phyloP scores from a whole-genome alignment of 1,284 basidiomycete species.

The Pseudomicrostroma phylloplanum region DNA sequence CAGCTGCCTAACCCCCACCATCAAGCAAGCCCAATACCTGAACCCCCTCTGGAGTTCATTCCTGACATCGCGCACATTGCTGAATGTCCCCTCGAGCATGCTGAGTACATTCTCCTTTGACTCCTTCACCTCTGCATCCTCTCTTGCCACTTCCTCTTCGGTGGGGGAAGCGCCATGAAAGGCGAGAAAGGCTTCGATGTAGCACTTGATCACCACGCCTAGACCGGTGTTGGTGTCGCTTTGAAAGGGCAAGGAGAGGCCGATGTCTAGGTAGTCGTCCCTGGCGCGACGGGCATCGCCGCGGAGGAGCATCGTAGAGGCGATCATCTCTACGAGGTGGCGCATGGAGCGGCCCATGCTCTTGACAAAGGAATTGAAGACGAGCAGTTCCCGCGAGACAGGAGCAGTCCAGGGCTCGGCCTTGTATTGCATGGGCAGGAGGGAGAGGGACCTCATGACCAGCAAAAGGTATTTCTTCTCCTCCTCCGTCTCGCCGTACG shows the following conservation, averaged over 20 bases:
- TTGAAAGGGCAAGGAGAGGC: slow-evolving; percentile 69
- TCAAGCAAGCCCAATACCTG: slow-evolving; percentile 94
- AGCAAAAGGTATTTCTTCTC: slow-evolving; percentile 66
- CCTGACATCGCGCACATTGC: slow-evolving; percentile 76
- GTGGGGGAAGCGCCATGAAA: slow-evolving; percentile 61
- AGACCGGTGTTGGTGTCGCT: slow-evolving; percentile 94
- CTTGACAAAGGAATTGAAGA: slow-evolving; percentile 95
- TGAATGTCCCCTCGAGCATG: slow-evolving; percentile 87
- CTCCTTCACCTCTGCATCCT: slow-evolving; percentile 65
- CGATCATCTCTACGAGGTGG: slow-evolving; percentile 81
- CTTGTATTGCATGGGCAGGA: slow-evolving; percentile 86
- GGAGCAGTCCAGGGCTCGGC: slow-evolving; percentile 63
- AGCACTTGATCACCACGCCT: slow-evolving; percentile 86
- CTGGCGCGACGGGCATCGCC: slow-evolving; percentile 75
- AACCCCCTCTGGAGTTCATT: slow-evolving; percentile 89
- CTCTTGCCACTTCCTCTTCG: slow-evolving; percentile 54
- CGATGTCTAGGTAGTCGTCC: slow-evolving; percentile 87
- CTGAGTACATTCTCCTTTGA: slow-evolving; percentile 81
- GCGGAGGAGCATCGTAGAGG: slow-evolving; percentile 82
- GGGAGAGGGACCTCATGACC: slow-evolving; percentile 90
- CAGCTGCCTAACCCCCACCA: slow-evolving; percentile 79
- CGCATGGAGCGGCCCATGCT: slow-evolving; percentile 82
- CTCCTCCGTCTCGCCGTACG: slow-evolving; percentile 28
- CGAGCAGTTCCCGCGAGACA: slow-evolving; percentile 85
- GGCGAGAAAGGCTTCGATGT: slow-evolving; percentile 72